phyloP scores from a whole-genome alignment of 306 rosid species.

The Sicyos edulis region DNA sequence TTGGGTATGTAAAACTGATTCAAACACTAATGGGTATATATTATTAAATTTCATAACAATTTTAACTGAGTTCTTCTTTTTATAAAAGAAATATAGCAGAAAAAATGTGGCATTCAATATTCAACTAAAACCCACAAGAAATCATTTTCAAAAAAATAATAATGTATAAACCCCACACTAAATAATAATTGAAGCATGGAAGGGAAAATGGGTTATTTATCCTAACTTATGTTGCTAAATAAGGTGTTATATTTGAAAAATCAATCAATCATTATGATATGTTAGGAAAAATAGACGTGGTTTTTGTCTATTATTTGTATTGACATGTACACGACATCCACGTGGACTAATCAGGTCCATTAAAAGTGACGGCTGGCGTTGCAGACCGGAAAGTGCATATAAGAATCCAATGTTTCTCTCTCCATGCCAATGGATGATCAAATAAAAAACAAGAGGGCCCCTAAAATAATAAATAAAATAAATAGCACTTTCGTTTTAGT shows the following conservation, averaged over 20 bases:
- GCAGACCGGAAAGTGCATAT: conserved; percentile 8
- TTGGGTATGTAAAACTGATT: too few relatives aligned
- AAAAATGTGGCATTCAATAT: too few relatives aligned
- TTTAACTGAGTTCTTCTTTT: too few relatives aligned
- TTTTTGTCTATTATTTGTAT: not conserved
- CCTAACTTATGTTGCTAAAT: not conserved
- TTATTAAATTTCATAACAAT: too few relatives aligned
- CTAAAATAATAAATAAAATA: not conserved
- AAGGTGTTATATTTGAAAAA: not conserved
- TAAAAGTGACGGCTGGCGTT: conserved; percentile 7
- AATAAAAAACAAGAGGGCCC: not conserved
- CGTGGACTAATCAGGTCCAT: not conserved
- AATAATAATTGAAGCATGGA: not conserved
- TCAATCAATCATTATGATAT: not conserved
- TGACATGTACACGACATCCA: conserved; percentile 12
- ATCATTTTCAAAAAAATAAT: too few relatives aligned
- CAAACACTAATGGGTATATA: too few relatives aligned
- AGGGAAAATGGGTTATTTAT: not conserved
- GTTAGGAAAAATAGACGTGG: not conserved
- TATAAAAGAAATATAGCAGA: too few relatives aligned
- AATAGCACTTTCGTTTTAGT: not conserved
- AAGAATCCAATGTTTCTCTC: conserved; percentile 6
- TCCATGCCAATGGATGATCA: not conserved
- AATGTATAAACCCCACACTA: not conserved
- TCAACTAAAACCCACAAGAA: too few relatives aligned